Base-by-base conservation (phyloP, 805 yeast species). In the Saccharomyces cerevisiae region DNA sequence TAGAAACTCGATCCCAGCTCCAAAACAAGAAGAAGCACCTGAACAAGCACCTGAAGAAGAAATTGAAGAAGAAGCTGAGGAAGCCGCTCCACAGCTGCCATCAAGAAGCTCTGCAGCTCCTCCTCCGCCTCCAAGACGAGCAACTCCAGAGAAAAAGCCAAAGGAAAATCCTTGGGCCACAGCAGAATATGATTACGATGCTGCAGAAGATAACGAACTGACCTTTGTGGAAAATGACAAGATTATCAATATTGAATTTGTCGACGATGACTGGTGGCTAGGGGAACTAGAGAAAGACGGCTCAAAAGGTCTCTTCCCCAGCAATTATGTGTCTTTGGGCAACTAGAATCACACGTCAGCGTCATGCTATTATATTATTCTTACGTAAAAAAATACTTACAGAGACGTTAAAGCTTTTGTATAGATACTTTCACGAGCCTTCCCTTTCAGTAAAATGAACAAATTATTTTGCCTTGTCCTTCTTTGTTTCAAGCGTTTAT, bases 201-300 rank as follows among this genome's bases (percentile, higher is more conserved):
- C 96, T 31, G 85, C 85, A 28, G 99, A 94, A 72, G 96, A 86
- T 59, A 94, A 91, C 66, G 99, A 94, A 73, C 76, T 94, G 56
- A 79, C 82, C 2, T 94, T 94, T 70, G 79, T 75, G 26, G 96
- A 89, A 67, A 95, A 92, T 52, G 98, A 89, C 61, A 64, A 77
- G 56, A 89, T 94, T 58, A 75, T 82, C 21, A 87, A 89, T 56
- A 86, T 94, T 58, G 96, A 90, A 62, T 87, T 88, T 69, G 86
- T 88, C 17, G 96, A 90, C 63, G 96, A 89, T 48, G 96, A 89
- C 68, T 94, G 99, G 99, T 94, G 98, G 98, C 77, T 86, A 53
- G 99, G 99, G 51, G 83, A 81, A 57, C 77, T 84, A 61, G 77
- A 71, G 55, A 55, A 50, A 14, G 73, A 82, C 31, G 97, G 96